A percentile compares a stretch with the other conserved stretches of the same genome.
phyloP scores from a whole-genome alignment of 2,329 filamentous ascomycete genomes.

The Lithohypha guttulata region DNA sequence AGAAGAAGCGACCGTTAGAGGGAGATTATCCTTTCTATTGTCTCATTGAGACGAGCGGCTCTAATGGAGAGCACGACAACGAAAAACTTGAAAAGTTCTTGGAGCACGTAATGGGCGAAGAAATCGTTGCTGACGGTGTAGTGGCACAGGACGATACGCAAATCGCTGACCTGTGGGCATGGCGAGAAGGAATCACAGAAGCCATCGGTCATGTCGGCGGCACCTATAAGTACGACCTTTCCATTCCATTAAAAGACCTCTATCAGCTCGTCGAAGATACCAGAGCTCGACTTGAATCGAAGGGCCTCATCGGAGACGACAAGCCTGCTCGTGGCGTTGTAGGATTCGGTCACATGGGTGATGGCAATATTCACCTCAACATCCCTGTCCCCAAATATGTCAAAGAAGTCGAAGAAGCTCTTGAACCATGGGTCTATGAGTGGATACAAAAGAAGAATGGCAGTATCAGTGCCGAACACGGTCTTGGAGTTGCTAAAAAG shows the following conservation, averaged over 20 bases:
- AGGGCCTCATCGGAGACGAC: conserved; percentile 66
- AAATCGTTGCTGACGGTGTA: conserved; percentile 79
- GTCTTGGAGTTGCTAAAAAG: conserved; percentile 89
- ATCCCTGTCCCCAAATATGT: conserved; percentile 73
- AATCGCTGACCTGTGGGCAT: conserved; percentile 72
- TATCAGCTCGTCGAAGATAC: conserved; percentile 85
- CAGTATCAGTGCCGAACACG: conserved; percentile 95
- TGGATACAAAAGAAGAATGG: conserved; percentile 83
- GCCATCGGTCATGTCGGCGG: conserved; percentile 81
- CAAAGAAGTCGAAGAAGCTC: conserved; percentile 69
- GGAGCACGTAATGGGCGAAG: conserved; percentile 80
- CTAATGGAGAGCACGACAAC: conserved; percentile 83
- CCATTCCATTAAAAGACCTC: conserved; percentile 77
- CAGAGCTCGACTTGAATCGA: conserved; percentile 57
- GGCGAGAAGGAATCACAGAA: conserved; percentile 89
- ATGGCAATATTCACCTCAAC: conserved; percentile 91
- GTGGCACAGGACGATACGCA: conserved; percentile 91
- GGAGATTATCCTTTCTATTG: conserved; percentile 88
- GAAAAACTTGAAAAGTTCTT: conserved; percentile 85
- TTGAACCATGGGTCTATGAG: conserved; percentile 96
- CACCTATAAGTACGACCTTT: conserved; percentile 97
- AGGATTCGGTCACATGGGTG: conserved; percentile 97
- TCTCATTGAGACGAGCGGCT: conserved; percentile 89
- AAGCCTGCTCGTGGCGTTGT: conserved; percentile 80
- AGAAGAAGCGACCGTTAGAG: conserved; percentile 70